phyloP scores from a whole-genome alignment of 2,329 filamentous ascomycete species.

The Hymenotorrendiella dingleyae region DNA sequence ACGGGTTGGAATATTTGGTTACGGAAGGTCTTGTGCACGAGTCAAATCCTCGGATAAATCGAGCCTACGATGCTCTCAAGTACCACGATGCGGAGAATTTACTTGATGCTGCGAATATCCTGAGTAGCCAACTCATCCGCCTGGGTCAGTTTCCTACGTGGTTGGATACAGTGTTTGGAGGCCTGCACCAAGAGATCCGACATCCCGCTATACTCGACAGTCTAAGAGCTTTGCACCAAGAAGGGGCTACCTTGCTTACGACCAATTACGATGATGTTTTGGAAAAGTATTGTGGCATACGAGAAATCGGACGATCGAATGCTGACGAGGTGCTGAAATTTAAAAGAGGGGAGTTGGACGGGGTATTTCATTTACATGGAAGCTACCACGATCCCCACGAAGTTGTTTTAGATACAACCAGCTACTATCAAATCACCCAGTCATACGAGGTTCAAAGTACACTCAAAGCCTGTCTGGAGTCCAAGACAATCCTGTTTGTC shows the following conservation, averaged over 20 bases:
- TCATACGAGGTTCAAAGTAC: slow-evolving; percentile 1
- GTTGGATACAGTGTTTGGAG: slow-evolving; percentile 1
- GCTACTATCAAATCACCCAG: slow-evolving; percentile 4
- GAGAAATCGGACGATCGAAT: slow-evolving; percentile 1
- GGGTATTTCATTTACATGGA: slow-evolving; percentile 4
- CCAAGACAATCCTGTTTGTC: slow-evolving; percentile 5
- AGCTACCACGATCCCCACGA: slow-evolving; percentile 4
- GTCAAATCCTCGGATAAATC: no score
- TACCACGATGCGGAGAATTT: neutral
- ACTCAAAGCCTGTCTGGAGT: slow-evolving; percentile 1
- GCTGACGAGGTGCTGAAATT: slow-evolving; percentile 1
- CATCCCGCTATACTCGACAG: slow-evolving; percentile 1
- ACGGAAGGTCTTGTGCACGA: no score
- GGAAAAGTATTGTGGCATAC: slow-evolving; percentile 2
- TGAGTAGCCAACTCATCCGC: neutral
- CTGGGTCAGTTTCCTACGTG: neutral
- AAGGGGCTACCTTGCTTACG: slow-evolving; percentile 3
- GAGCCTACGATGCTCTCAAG: slow-evolving; percentile 2
- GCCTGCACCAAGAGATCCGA: neutral
- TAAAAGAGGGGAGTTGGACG: slow-evolving; percentile 1
- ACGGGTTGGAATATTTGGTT: no score
- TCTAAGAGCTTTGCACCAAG: neutral
- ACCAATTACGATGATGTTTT: slow-evolving; percentile 7
- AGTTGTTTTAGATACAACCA: slow-evolving; percentile 3
- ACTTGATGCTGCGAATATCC: slow-evolving; percentile 6